These are phyloP conservation scores for Cryptococcus maquisensis DNA, from an alignment of 1,284 basidiomycete genomes.

Conservation along the genomic window DNA sequence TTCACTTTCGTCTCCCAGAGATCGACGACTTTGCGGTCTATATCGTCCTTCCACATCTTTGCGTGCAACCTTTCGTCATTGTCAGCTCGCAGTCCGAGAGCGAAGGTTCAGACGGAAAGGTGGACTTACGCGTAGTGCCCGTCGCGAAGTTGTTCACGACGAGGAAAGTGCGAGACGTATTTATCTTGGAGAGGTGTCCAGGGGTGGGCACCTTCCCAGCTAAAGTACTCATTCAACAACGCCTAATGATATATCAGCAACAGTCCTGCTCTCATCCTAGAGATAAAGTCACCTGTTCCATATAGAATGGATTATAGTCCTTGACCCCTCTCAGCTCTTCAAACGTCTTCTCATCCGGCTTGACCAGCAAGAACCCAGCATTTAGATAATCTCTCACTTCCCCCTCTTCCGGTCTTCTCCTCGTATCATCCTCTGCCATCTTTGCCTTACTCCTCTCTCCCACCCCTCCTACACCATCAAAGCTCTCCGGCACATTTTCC, in stretches of 20 bases:
- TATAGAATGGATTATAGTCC: slow-evolving; percentile 10
- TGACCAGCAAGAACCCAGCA: slow-evolving; percentile 20
- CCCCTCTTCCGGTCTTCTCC: not conserved
- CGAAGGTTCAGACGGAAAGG: not conserved
- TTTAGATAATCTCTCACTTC: slow-evolving; percentile 11
- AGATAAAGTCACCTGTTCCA: slow-evolving; percentile 16
- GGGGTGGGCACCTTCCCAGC: not conserved
- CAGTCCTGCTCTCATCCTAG: not conserved
- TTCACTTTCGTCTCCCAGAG: slow-evolving; percentile 5
- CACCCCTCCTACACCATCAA: slow-evolving; percentile 3
- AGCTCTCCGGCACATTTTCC: not conserved
- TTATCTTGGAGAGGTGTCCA: not conserved
- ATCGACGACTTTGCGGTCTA: slow-evolving; percentile 4
- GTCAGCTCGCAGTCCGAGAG: not conserved
- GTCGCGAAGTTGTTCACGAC: not conserved
- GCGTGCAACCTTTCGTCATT: slow-evolving; percentile 9
- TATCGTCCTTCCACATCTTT: slow-evolving; percentile 17
- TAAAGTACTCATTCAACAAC: not conserved
- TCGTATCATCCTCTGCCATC: slow-evolving; percentile 1
- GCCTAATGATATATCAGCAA: not conserved
- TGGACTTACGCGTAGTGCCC: not conserved
- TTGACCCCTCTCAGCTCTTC: slow-evolving; percentile 10
- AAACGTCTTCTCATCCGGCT: slow-evolving; percentile 10
- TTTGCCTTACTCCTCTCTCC: slow-evolving; percentile 4
- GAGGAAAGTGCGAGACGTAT: not conserved